Base-by-base conservation (phyloP, 2,329 filamentous ascomycete species). In the Ceratocystis albifundus region DNA sequence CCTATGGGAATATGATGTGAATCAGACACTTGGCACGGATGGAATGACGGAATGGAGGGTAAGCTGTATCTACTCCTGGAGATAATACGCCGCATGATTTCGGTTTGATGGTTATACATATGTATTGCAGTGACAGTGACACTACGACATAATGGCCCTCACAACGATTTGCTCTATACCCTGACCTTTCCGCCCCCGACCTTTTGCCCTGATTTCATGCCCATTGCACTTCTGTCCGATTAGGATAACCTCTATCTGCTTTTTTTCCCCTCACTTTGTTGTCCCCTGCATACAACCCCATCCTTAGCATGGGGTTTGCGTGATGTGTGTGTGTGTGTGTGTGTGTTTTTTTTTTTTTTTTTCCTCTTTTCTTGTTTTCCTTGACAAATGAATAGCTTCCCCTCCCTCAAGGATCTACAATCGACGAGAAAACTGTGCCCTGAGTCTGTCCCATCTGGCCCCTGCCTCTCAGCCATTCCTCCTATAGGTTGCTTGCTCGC, bases 401-500 rank as follows among this genome's bases (percentile, higher is more conserved):
- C 25, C 12, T 59, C 55, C 55, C 55, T 59, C 25, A 59, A 36
- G 28, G 55, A 59, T 59, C 55, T 59, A 59, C 55, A 59, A 30
- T 6, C 53, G 17, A 30, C 28, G 30, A 59, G 55, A 30, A 59
- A 32, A 59, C 30, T 59, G 55, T 59, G 55, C 55, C 55, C 55
- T 59, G 55, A 59, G 15, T 59, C 25, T 59, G 30, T 59, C 55
- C 55, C 28, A 59, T 59, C 55, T 59, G 55, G 55, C 55, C 55
- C 55, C 55, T 59, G 55, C 55, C 55, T 59, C 55, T 53, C 55
- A 59, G 17, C 55, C 55, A 59, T 59, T 59, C 55, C 28, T 59
- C 55, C 55, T 32, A 30, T 59, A 15, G 10, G 36, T 36, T 59
- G 55, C 32, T 36, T n/a, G 1, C 5, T 28, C 53, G 5, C 22